phyloP scores from a whole-genome alignment of 805 yeast genomes.

The Zygoascus bituminiphila region DNA sequence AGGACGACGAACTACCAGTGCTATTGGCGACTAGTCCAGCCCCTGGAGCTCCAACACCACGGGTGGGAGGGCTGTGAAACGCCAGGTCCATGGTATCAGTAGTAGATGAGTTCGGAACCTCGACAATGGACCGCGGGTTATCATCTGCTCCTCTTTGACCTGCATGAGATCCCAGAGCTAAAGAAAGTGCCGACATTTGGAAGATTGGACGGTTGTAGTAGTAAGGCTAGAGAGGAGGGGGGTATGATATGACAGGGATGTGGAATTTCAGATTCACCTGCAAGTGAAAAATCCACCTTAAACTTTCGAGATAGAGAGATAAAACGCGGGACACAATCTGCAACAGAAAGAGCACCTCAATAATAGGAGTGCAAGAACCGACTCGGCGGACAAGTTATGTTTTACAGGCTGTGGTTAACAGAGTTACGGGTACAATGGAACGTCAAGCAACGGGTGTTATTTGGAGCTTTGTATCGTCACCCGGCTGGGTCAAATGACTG shows the following conservation, averaged over 20 bases:
- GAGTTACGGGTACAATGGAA: background rate
- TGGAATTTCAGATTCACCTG: too few relatives aligned
- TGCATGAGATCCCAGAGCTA: background rate
- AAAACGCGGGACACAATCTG: too few relatives aligned
- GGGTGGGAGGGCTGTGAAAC: background rate
- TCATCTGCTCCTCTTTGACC: background rate
- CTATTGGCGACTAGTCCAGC: background rate
- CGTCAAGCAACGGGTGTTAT: background rate
- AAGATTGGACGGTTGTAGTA: too few relatives aligned
- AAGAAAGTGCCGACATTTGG: constrained; percentile 1
- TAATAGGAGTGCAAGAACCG: too few relatives aligned
- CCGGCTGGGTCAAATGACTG: background rate
- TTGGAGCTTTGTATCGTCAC: background rate
- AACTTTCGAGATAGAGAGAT: too few relatives aligned
- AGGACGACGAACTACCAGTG: background rate
- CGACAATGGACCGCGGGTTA: background rate
- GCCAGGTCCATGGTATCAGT: constrained; percentile 2
- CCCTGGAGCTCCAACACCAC: background rate
- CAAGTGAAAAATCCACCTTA: too few relatives aligned
- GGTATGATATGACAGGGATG: too few relatives aligned
- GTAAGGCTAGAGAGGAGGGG: too few relatives aligned
- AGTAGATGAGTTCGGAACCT: background rate
- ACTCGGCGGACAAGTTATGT: too few relatives aligned
- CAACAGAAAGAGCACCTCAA: too few relatives aligned
- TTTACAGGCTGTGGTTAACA: background rate